Conservation (phyloP, 805 yeast species). For the Saccharomycopsis javanensis region DNA sequence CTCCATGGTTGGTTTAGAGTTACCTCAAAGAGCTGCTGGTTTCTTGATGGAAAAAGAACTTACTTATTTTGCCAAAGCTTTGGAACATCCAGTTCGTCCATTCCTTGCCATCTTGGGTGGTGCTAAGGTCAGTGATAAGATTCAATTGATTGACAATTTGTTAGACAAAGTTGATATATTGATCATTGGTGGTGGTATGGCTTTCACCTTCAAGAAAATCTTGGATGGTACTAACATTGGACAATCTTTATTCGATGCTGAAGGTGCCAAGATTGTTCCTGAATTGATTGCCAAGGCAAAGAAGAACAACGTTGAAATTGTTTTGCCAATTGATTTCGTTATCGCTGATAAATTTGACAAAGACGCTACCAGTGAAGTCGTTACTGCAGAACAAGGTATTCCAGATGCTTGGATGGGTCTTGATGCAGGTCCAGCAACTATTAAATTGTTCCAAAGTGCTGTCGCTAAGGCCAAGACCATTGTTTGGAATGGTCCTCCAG, state of each 20-base stretch:
- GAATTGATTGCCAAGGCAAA: slow-evolving; percentile 91
- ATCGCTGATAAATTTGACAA: slow-evolving; percentile 91
- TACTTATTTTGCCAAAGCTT: slow-evolving; percentile 94
- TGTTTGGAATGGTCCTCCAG: slow-evolving; percentile 99
- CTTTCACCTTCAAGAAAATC: slow-evolving; percentile 97
- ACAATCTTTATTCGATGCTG: slow-evolving; percentile 83
- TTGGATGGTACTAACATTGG: slow-evolving; percentile 81
- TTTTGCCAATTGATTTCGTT: slow-evolving; percentile 91
- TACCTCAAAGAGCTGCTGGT: slow-evolving; percentile 96
- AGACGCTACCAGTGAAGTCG: slow-evolving; percentile 78
- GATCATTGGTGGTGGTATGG: slow-evolving; percentile 99
- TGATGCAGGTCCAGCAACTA: slow-evolving; percentile 89
- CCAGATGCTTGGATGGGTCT: slow-evolving; percentile 94
- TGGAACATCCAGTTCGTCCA: slow-evolving; percentile 96
- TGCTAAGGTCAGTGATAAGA: slow-evolving; percentile 98
- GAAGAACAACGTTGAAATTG: slow-evolving; percentile 87
- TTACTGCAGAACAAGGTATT: slow-evolving; percentile 85
- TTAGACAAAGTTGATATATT: slow-evolving; percentile 91
- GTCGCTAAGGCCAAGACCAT: slow-evolving; percentile 93
- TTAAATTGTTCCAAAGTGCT: slow-evolving; percentile 67
- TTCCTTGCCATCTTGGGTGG: slow-evolving; percentile 98
- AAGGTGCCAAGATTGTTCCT: slow-evolving; percentile 93
- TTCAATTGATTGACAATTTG: slow-evolving; percentile 93
- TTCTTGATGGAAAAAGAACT: slow-evolving; percentile 97
- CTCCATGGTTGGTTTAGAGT: slow-evolving; percentile 95